A percentile compares a stretch with the other conserved stretches of the same genome.
Conservation (phyloP, 2,329 filamentous ascomycete genomes). For the Monilinia aucupariae region DNA sequence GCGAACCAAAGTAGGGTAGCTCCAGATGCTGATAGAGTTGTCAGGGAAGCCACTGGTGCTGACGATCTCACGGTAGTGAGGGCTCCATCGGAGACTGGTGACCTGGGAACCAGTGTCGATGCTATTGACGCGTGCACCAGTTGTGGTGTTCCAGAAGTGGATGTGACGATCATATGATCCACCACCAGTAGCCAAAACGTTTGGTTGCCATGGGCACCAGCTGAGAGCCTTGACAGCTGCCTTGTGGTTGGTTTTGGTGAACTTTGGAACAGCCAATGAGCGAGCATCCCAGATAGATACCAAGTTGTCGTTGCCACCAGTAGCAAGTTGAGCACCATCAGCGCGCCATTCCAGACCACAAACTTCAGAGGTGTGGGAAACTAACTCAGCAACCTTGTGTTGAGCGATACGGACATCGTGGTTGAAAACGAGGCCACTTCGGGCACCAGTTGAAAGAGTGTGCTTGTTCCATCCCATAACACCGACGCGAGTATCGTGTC, state of each 20-base stretch:
- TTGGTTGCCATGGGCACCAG: slow-evolving; percentile 99
- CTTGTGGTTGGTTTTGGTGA: slow-evolving; percentile 99
- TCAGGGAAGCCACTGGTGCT: slow-evolving; percentile 98
- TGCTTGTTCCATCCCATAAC: slow-evolving; percentile 99
- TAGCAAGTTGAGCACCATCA: slow-evolving; percentile 93
- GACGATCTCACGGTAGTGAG: slow-evolving; percentile 95
- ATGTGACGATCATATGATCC: slow-evolving; percentile 97
- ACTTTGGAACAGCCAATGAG: slow-evolving; percentile 88
- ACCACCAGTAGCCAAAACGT: slow-evolving; percentile 91
- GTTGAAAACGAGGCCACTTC: slow-evolving; percentile 94
- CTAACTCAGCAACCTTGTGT: slow-evolving; percentile 96
- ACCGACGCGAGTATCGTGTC: slow-evolving; percentile 91
- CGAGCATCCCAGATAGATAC: slow-evolving; percentile 99
- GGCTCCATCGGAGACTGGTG: slow-evolving; percentile 92
- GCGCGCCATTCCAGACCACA: slow-evolving; percentile 97
- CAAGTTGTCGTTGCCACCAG: slow-evolving; percentile 96
- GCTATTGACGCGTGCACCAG: slow-evolving; percentile 95
- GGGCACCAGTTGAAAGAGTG: slow-evolving; percentile 87
- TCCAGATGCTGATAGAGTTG: slow-evolving; percentile 98
- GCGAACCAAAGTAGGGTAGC: slow-evolving; percentile 93
- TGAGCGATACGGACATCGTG: slow-evolving; percentile 96
- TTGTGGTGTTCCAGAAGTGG: slow-evolving; percentile 99
- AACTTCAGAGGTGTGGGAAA: slow-evolving; percentile 95
- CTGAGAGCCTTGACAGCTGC: slow-evolving; percentile 96
- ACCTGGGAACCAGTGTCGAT: slow-evolving; percentile 98